phyloP scores from a whole-genome alignment of 2,329 filamentous ascomycete species.

The Stylonectria norvegica region DNA sequence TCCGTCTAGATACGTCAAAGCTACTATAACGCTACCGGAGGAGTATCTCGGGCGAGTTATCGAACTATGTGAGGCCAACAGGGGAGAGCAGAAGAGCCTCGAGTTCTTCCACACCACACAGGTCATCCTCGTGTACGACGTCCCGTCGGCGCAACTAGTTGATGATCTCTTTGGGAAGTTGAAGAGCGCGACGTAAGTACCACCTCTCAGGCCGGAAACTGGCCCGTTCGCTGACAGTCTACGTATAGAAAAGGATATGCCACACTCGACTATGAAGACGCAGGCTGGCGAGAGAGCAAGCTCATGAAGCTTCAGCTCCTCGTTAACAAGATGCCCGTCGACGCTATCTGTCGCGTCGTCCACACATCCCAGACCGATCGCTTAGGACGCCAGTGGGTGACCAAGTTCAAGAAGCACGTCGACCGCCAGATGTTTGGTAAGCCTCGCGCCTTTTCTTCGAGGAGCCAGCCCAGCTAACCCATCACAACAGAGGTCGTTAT shows the following conservation, averaged over 20 bases:
- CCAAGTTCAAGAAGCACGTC: constrained; percentile 95
- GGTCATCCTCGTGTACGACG: constrained; percentile 88
- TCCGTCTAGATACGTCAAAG: constrained; percentile 58
- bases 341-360: constrained; percentile 88
- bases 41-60: constrained; percentile 94
- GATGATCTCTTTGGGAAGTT: constrained; percentile 97
- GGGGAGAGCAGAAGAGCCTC: constrained; percentile 81
- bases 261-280: constrained; percentile 93
- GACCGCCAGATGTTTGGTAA: constrained; percentile 85
- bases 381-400: constrained; percentile 82
- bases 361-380: constrained; percentile 78
- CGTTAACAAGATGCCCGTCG: constrained; percentile 89
- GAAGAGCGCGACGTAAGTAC: constrained; percentile 70
- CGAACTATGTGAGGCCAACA: constrained; percentile 86
- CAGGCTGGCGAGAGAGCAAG: constrained; percentile 75
- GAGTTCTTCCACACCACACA: constrained; percentile 90
- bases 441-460: constrained; percentile 10
- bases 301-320: constrained; percentile 88
- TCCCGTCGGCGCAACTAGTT: constrained; percentile 85
- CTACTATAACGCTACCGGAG: constrained; percentile 86
- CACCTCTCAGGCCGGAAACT: neutral
- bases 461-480: constrained; percentile 6
- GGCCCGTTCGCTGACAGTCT: neutral
- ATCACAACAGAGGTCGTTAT: constrained; percentile 73
- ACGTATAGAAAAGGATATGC: constrained; percentile 75